Conservation (phyloP, 768 basidiomycete species). For the Suillus placidus region DNA sequence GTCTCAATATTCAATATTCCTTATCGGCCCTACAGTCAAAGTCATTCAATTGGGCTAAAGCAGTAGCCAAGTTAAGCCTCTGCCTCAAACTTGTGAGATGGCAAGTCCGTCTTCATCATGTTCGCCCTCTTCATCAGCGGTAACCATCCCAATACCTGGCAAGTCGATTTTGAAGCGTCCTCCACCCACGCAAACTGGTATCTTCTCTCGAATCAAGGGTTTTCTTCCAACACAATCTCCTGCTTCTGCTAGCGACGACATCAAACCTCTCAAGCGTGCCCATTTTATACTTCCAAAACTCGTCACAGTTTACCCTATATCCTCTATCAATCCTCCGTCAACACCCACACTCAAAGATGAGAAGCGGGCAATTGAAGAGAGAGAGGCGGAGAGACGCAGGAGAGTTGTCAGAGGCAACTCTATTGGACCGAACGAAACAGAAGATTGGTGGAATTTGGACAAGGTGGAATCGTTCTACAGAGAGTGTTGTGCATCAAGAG, state of each 20-base stretch:
- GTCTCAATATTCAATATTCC: background rate
- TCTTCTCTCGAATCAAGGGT: constrained; percentile 74
- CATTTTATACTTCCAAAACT: constrained; percentile 90
- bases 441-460: constrained; percentile 85
- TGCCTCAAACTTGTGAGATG: constrained; percentile 15
- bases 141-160: constrained; percentile 77
- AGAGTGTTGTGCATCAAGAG: constrained; percentile 79
- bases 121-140: constrained; percentile 78
- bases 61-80: background rate
- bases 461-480: constrained; percentile 86
- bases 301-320: constrained; percentile 89
- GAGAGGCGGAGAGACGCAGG: constrained; percentile 67
- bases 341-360: constrained; percentile 80
- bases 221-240: constrained; percentile 65
- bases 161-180: constrained; percentile 83
- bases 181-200: constrained; percentile 64
- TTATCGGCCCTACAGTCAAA: background rate
- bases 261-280: constrained; percentile 78
- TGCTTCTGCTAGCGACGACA: constrained; percentile 37
- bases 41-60: background rate
- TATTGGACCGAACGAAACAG: constrained; percentile 34
- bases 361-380: constrained; percentile 76
- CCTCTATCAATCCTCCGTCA: constrained; percentile 79
- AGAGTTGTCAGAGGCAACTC: constrained; percentile 65
- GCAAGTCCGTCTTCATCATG: constrained; percentile 48